Base-by-base conservation (phyloP, 1,139 yeast genomes). In the Nakaseomyces delphensis region DNA sequence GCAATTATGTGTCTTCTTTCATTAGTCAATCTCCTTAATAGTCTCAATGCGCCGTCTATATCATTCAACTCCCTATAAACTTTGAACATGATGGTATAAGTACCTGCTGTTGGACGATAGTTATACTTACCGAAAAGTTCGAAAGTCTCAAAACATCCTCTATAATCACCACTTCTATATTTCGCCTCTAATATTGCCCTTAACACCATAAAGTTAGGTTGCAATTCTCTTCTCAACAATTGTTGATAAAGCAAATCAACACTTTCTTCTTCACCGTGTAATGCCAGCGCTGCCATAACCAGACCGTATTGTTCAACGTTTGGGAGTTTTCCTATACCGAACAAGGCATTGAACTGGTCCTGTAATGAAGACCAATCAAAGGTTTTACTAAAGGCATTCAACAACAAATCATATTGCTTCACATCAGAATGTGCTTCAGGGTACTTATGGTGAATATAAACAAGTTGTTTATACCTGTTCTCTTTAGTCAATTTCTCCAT, bases 341-440 rank as follows among this genome's bases (percentile, higher is more conserved):
- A 73, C 59, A 82, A 66, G 2, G 68, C 69, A 48, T 82, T 84
- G 54, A 84, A 80, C 40, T 76, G 73, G n/a, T 64, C 54, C 55
- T 80, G 82, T 47, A 85, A 66, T 4, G 71, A 64, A 23, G 64
- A 63, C 83, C 87, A 83, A 49, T 79, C 75, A 35, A 73, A 68
- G 13, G 67, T 59, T 33, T 67, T 63, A 2, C 83, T 77, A 46
- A 79, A 69, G 2, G 79, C 67, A 13, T 62, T 51, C 32, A 78
- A 63, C 13, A 77, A 52, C 6, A 69, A 62, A 36, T 69, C 72
- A 43, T 76, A 71, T 43, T 66, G 68, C 9, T 49, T 38, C 10
- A 54, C 48, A 36, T 63, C 54, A 14, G 52, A 48, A 40, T 62
- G 67, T 0, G 66, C 63, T 10, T 50, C 46, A 1, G 57, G 48